phyloP scores from a whole-genome alignment of 441 rosid genomes.

The Iberis amara region DNA sequence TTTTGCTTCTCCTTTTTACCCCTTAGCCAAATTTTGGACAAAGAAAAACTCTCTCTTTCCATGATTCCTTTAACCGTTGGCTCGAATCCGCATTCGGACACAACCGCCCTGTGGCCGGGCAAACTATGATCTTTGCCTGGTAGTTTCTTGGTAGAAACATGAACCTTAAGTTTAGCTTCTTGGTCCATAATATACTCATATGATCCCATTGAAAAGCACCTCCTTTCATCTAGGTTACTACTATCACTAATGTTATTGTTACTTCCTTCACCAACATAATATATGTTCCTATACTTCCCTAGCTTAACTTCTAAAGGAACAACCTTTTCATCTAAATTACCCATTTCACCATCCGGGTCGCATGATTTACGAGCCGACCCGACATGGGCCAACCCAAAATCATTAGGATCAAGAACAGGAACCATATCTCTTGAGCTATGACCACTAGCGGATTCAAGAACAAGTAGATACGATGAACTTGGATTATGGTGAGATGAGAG shows the following conservation, averaged over 20 bases:
- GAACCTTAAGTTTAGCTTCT: slow-evolving; percentile 59
- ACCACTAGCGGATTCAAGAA: slow-evolving; percentile 75
- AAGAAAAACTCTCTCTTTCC: slow-evolving; percentile 68
- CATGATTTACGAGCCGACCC: slow-evolving; percentile 32
- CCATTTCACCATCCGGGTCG: slow-evolving; percentile 33
- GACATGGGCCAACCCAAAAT: slow-evolving; percentile 41
- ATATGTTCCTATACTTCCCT: slow-evolving; percentile 72
- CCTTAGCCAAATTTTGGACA: slow-evolving; percentile 81
- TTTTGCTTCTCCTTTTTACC: slow-evolving; percentile 54
- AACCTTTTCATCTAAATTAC: slow-evolving; percentile 45
- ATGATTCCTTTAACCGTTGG: slow-evolving; percentile 27
- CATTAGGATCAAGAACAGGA: slow-evolving; percentile 30
- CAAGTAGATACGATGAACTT: slow-evolving; percentile 59
- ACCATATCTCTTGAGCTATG: slow-evolving; percentile 62
- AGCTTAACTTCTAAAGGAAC: slow-evolving; percentile 66
- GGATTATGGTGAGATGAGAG: slow-evolving; percentile 44
- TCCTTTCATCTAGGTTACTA: slow-evolving; percentile 48
- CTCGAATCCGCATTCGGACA: slow-evolving; percentile 75
- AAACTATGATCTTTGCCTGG: slow-evolving; percentile 50
- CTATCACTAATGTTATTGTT: slow-evolving; percentile 33
- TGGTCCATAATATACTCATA: slow-evolving; percentile 87
- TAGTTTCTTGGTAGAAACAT: slow-evolving; percentile 58
- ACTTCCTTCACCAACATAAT: slow-evolving; percentile 39
- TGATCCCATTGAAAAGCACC: slow-evolving; percentile 91
- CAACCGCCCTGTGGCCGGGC: slow-evolving; percentile 62